Base-by-base conservation (phyloP, 169 alveolate genomes). In the Pseudocohnilembus persalinus region DNA sequence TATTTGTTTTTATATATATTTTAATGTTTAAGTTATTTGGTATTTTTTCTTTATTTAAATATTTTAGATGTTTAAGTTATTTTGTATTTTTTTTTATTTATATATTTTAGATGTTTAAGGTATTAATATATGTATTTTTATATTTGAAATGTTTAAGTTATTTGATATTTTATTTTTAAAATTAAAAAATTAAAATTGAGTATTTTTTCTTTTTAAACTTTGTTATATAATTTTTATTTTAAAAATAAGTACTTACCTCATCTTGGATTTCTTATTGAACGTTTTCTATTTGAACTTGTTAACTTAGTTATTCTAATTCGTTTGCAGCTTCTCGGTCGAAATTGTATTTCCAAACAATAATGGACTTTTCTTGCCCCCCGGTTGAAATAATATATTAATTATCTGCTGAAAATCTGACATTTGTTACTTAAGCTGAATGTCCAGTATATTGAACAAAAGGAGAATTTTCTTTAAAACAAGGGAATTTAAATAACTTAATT, bases 401-500 rank as follows among this genome's bases (percentile, higher is more conserved):
- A 24, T 81, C 82, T 31, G 28, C 29, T 63, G 78, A 49, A 68
- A 86, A 86, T 79, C 84, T 96, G 28, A 87, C 85, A 29, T 92
- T 89, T n/a, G 94, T 91, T 29, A 95, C 94, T 81, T 93, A 93
- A 28, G 95, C 87, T 29, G 96, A 90, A 75, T 94, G 97, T 0
- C 98, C 97, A 34, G 81, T 88, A 49, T 89, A 93, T 72, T 81
- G 84, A 77, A 85, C 83, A 84, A 88, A 93, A 29, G 93, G 88
- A 16, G 93, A 85, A 84, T 88, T 90, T 72, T 92, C 92, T n/a
- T 89, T 91, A 0, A 93, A 91, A 76, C 96, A 91, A 27, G 97
- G 98, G 85, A 83, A 93, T 81, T 89, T 94, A 77, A 93, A 93
- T 64, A 93, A 88, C 82, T 94, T 96, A 15, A 94, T 95, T 85